Base-by-base conservation (phyloP, 331 rosid genomes). In the Pyrus hybrid region DNA sequence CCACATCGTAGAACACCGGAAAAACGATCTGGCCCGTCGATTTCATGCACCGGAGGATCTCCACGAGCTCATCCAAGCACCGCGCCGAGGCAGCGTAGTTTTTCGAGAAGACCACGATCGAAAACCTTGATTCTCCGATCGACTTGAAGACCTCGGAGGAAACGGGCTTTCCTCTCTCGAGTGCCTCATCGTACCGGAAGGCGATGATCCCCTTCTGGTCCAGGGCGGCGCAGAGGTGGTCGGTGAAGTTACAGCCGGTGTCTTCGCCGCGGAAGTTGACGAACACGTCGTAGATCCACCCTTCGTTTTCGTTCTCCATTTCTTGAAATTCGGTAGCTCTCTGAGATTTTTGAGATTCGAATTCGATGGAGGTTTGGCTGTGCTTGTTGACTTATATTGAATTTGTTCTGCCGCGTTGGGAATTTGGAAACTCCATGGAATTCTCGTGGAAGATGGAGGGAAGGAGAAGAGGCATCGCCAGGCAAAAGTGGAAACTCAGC, bases 1-100 rank as follows among this genome's bases (percentile, higher is more conserved):
- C 80, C 13, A 76, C 69, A 6, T 58, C 61, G 21, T 37, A 28
- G 60, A 76, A 76, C 13, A 76, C 69, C 4, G 80, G 80, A 26
- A 26, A 28, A 20, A 76, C 75, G 45, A 20, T 25, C 32, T 71
- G 69, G 2, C 64, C 64, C 32, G 3, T 60, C 26, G 29, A 22
- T 22, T 23, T 60, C 64, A 12, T 60, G 32, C 64, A 60, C 18
- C 26, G 16, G 6, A 60, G 16, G 29, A 60, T 21, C 64, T 23
- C 7, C 28, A 23, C 64, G 13, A 60, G 64, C 17, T 60, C 64
- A 6, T 60, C 64, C 64, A 60, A 60, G 64, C 64, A 5, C 64
- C 64, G 29, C 1, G 26, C 26, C 26, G 64, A 60, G 13, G 28
- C 25, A 3, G 64, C 17, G 26, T 23, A 60, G 29, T 9, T 60